A percentile compares a stretch with the other conserved stretches of the same genome.
Evolutionary conservation across 73 alveolate genomes (phyloP).

Genomic region (Uronychia binucleata): DNA sequence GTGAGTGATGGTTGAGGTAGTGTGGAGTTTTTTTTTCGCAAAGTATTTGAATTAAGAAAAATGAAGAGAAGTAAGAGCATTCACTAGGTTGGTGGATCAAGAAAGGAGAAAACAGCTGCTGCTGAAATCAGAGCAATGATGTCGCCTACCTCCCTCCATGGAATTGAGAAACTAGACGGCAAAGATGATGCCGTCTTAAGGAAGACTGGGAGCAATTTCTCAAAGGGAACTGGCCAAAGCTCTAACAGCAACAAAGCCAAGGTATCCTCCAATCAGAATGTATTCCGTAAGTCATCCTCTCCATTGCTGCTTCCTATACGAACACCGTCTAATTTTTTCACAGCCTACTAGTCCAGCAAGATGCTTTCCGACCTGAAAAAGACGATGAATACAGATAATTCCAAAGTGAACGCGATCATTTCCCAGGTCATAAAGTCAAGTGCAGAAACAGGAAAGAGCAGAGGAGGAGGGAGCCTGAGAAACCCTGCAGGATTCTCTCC

Average conservation of each 20-base stretch:
- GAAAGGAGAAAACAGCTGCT: not conserved
- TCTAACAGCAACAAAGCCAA: not conserved
- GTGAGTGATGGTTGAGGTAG: conserved; percentile 3
- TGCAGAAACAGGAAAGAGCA: not conserved
- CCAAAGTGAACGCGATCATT: not conserved
- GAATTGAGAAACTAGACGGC: not conserved
- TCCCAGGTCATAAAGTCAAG: not conserved
- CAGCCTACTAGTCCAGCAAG: not conserved
- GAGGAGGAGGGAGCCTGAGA: conserved; percentile 7
- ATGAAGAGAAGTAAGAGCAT: not conserved
- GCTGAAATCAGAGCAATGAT: not conserved
- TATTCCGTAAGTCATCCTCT: not conserved
- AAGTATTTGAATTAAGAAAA: not conserved
- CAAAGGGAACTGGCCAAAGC: not conserved
- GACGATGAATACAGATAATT: not conserved
- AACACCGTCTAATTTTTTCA: not conserved
- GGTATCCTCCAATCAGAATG: not conserved
- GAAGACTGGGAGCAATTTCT: not conserved
- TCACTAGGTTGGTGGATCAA: not conserved
- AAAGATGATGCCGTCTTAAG: not conserved
- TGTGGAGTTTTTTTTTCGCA: not conserved
- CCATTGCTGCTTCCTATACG: not conserved
- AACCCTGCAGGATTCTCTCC: conserved; percentile 34
- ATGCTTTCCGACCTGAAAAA: not conserved
- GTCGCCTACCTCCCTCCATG: not conserved